Base-by-base conservation (phyloP, 306 rosid genomes). In the Dalbergia cultrata region DNA sequence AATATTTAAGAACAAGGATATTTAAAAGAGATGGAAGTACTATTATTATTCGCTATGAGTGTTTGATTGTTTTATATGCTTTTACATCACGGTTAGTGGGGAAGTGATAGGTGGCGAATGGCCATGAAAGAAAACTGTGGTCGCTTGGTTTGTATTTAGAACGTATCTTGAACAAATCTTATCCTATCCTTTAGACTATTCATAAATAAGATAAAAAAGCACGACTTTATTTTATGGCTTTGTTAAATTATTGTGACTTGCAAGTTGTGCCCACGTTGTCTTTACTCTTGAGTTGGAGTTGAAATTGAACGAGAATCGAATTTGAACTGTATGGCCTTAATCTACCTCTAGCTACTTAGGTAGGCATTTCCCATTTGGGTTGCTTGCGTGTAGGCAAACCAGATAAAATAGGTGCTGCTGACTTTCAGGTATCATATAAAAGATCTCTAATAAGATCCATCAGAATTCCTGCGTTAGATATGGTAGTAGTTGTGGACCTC, bases 151-250 rank as follows among this genome's bases (percentile, higher is more conserved):
- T 53, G 56, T 35, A 34, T 57, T 72, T 47, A 13, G 65, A 83
- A 61, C 80, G 77, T 66, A 78, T 83, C 81, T 78, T 66, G 8
- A 58, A 59, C 83, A 83, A 83, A 79, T 83, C 87, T 83, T 79
- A 83, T 83, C 87, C 44, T 79, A 71, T 72, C 76, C 26, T 77
- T 71, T 71, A 71, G 72, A 45, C 63, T 63, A 71, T 83, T 8
- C 43, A 57, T 77, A 64, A n/a, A 35, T 41, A 22, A 64, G 57
- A 54, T 33, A 12, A 35, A 59, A 50, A 62, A 17, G 33, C 0
- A 71, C 12, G 65, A 52, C 69, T 72, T 33, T 44, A 62, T 50
- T 70, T 37, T 71, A 79, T 61, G 64, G 66, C 17, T 77, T 77
- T 21, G 47, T 77, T 76, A 54, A 77, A 67, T 34, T 78, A 65